Conservation (phyloP, 495 filamentous ascomycete genomes). For the Penicillium arizonense region DNA sequence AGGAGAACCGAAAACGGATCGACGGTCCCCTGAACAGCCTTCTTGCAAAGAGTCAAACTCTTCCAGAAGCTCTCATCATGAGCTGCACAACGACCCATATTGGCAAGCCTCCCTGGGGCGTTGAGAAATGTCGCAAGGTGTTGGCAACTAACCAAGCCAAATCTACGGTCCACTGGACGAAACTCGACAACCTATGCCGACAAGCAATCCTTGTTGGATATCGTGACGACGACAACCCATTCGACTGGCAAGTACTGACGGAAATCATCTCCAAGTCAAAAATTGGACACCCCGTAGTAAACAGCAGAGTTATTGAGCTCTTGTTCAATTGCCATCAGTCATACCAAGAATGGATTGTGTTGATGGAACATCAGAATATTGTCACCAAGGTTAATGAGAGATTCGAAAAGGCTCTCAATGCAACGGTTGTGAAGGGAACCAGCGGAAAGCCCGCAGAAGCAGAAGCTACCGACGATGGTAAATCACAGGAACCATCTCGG, state of each 20-base stretch:
- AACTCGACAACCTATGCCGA: neutral
- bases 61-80: slow-evolving; percentile 48
- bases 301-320: too few relatives aligned
- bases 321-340: too few relatives aligned
- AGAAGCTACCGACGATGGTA: too few relatives aligned
- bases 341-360: too few relatives aligned
- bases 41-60: slow-evolving; percentile 36
- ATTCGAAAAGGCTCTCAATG: neutral
- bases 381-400: neutral
- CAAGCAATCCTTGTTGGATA: neutral
- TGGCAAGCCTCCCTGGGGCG: slow-evolving; percentile 4
- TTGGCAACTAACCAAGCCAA: neutral
- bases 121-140: neutral
- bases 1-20: slow-evolving; percentile 26
- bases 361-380: neutral
- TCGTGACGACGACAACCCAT: neutral
- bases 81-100: slow-evolving; percentile 36
- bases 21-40: slow-evolving; percentile 37
- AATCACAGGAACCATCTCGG: neutral
- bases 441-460: neutral
- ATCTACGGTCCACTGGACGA: neutral
- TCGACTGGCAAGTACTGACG: too few relatives aligned
- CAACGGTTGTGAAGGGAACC: neutral
- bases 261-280: too few relatives aligned
- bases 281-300: too few relatives aligned